Conservation (phyloP, 768 basidiomycete genomes). For the Kwoniella pini region DNA sequence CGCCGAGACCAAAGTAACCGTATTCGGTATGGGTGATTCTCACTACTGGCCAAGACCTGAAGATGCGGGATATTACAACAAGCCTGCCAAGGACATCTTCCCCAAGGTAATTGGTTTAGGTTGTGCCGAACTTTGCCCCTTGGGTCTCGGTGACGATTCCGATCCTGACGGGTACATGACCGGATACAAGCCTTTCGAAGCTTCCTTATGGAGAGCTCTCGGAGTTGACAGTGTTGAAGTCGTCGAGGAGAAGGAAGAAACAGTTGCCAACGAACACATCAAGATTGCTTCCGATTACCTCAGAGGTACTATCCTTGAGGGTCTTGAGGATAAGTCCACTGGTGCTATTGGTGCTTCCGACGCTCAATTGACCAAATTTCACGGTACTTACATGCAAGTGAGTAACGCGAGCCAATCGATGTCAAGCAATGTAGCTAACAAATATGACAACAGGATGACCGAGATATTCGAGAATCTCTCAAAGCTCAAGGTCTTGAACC, state of each 20-base stretch:
- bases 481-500: conserved; percentile 89
- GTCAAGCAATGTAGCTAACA: too few species aligned
- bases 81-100: conserved; percentile 87
- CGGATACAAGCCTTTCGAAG: conserved; percentile 96
- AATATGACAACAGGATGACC: conserved; percentile 68
- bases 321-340: conserved; percentile 78
- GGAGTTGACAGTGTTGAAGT: conserved; percentile 88
- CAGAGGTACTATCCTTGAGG: conserved; percentile 92
- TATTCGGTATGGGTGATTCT: conserved; percentile 96
- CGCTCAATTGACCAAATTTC: conserved; percentile 94
- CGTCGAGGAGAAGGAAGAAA: conserved; percentile 87
- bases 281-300: conserved; percentile 93
- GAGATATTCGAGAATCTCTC: conserved; percentile 96
- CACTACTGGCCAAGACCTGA: conserved; percentile 98
- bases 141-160: conserved; percentile 94
- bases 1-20: conserved; percentile 69
- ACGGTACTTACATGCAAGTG: conserved; percentile 56
- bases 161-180: conserved; percentile 95
- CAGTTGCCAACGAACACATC: conserved; percentile 99
- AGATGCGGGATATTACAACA: conserved; percentile 98
- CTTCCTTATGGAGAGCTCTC: conserved; percentile 85
- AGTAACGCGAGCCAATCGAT: conserved; percentile 13
- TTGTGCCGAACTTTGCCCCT: conserved; percentile 66
- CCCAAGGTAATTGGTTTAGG: conserved; percentile 75
- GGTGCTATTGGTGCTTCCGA: conserved; percentile 90